These are phyloP conservation scores for Cadophora sp. DNA, from an alignment of 2,329 filamentous ascomycete genomes.

Conservation along the genomic window DNA sequence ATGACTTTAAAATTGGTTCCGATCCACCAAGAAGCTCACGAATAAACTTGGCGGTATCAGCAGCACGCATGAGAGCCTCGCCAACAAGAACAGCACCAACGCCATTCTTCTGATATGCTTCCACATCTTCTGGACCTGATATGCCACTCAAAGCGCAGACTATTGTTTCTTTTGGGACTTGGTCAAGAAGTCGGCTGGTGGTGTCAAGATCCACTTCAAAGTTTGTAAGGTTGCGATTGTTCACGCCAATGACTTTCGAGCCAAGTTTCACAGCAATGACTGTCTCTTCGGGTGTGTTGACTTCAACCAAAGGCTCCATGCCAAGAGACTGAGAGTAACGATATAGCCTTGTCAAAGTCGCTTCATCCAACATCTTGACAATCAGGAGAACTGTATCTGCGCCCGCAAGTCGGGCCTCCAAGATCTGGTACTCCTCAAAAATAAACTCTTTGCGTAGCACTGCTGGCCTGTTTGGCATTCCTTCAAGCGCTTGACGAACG, in stretches of 20 bases:
- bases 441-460: conserved; percentile 96
- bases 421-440: conserved; percentile 97
- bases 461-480: conserved; percentile 91
- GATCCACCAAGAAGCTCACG: conserved; percentile 75
- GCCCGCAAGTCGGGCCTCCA: conserved; percentile 90
- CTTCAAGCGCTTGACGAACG: conserved; percentile 86
- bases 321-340: conserved; percentile 87
- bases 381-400: conserved; percentile 95
- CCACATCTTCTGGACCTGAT: conserved; percentile 84
- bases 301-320: conserved; percentile 98
- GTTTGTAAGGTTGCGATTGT: conserved; percentile 94
- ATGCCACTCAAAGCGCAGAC: conserved; percentile 96
- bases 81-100: conserved; percentile 94
- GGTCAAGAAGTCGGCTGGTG: conserved; percentile 84
- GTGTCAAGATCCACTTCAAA: conserved; percentile 97
- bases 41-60: conserved; percentile 84
- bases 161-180: conserved; percentile 84
- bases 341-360: conserved; percentile 79
- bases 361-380: conserved; percentile 92
- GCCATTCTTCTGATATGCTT: conserved; percentile 85
- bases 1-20: conserved; percentile 45
- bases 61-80: conserved; percentile 92
- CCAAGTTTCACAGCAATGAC: conserved; percentile 83
- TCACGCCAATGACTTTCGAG: conserved; percentile 92
- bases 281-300: conserved; percentile 96